Conservation (phyloP, 1,284 basidiomycete genomes). For the Coniophora puteana region DNA sequence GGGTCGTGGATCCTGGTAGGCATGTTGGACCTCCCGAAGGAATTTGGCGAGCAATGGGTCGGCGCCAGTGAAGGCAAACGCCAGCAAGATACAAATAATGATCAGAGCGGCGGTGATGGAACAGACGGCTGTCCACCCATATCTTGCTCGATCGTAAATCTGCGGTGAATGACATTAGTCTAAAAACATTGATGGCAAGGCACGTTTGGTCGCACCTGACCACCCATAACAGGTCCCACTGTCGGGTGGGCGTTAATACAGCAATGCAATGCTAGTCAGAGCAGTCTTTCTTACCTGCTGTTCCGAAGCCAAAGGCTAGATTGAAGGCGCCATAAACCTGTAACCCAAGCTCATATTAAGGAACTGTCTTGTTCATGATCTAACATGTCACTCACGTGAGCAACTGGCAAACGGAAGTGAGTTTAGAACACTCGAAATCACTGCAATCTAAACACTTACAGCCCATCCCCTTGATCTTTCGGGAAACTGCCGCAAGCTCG, state of each 20-base stretch:
- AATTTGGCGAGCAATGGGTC: constrained; percentile 35
- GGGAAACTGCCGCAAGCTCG: constrained; percentile 59
- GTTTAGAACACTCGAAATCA: constrained; percentile 11
- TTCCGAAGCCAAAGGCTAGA: constrained; percentile 61
- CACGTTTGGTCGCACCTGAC: constrained; percentile 56
- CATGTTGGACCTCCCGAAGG: constrained; percentile 18
- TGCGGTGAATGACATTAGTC: constrained; percentile 19
- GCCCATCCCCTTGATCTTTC: constrained; percentile 55
- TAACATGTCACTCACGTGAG: too few species aligned
- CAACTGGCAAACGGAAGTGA: constrained; percentile 37
- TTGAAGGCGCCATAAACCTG: constrained; percentile 65
- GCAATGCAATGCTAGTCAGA: background rate
- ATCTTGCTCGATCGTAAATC: constrained; percentile 51
- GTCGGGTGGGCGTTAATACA: constrained; percentile 11
- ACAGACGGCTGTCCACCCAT: constrained; percentile 57
- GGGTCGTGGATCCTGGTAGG: constrained; percentile 10
- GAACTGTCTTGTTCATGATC: constrained; percentile 34
- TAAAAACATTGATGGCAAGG: background rate
- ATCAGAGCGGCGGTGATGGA: constrained; percentile 42
- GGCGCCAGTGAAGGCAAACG: constrained; percentile 45
- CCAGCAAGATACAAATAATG: constrained; percentile 33
- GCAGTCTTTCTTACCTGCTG: constrained; percentile 36
- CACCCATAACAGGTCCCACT: constrained; percentile 69
- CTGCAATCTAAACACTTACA: constrained; percentile 41
- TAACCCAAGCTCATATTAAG: background rate